Conservation (phyloP, 768 basidiomycete species). For the Russula sp. region DNA sequence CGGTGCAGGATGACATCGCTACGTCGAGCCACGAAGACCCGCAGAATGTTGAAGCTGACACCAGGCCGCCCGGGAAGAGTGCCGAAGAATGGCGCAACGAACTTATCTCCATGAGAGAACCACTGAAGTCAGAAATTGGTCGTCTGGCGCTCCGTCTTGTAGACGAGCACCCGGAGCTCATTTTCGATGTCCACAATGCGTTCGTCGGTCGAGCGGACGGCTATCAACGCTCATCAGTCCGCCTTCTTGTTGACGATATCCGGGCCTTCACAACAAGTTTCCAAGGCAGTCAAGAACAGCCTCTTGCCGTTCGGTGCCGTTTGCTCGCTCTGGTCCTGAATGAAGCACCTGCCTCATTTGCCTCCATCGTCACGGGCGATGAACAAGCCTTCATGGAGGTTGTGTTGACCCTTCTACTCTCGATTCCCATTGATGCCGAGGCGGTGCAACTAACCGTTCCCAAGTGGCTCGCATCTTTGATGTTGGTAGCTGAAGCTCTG, state of each 20-base stretch:
- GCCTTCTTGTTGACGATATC: constrained; percentile 72
- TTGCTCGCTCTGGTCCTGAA: constrained; percentile 78
- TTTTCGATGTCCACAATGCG: constrained; percentile 82
- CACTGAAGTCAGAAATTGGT: constrained; percentile 58
- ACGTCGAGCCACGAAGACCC: constrained; percentile 14
- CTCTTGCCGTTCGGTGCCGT: constrained; percentile 75
- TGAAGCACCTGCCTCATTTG: constrained; percentile 60
- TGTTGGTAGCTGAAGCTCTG: constrained; percentile 82
- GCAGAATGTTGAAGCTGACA: constrained; percentile 3
- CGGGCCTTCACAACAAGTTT: constrained; percentile 58
- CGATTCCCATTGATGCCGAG: constrained; percentile 46
- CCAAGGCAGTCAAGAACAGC: constrained; percentile 66
- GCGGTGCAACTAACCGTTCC: constrained; percentile 55
- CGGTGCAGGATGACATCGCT: constrained; percentile 29
- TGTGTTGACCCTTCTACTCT: constrained; percentile 59
- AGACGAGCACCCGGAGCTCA: constrained; percentile 79
- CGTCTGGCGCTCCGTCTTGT: constrained; percentile 69
- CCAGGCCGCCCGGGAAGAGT: constrained; percentile 37
- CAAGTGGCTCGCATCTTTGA: constrained; percentile 81
- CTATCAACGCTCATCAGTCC: constrained; percentile 60
- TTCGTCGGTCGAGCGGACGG: constrained; percentile 61
- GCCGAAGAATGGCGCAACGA: constrained; percentile 60
- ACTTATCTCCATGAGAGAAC: constrained; percentile 59
- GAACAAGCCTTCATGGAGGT: constrained; percentile 58
- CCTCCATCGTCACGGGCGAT: constrained; percentile 38